A percentile compares a stretch with the other conserved stretches of the same genome.
These are phyloP conservation scores for Rasamsonia emersonii DNA, from an alignment of 2,329 filamentous ascomycete species.

Conservation along the genomic window DNA sequence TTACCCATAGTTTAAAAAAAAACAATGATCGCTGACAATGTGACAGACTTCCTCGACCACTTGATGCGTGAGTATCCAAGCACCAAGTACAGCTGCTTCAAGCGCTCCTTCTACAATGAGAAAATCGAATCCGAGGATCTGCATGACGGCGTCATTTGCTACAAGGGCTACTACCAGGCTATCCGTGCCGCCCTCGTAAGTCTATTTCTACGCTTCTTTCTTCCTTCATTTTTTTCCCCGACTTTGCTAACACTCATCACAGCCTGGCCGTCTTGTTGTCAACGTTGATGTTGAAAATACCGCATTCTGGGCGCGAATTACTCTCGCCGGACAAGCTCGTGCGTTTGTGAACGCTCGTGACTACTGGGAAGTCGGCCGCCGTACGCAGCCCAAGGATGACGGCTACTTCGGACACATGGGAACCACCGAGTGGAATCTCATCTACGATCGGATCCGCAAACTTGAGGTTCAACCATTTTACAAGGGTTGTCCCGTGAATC, in stretches of 20 bases:
- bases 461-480: conserved; percentile 31
- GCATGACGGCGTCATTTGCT: conserved; percentile 61
- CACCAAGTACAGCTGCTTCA: conserved; percentile 59
- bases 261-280: conserved; percentile 60
- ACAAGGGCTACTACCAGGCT: conserved; percentile 84
- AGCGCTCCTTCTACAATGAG: conserved; percentile 70
- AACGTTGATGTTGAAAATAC: conserved; percentile 91
- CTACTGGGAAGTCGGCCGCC: conserved; percentile 20
- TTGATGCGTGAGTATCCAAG: conserved; percentile 73
- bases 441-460: conserved; percentile 24
- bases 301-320: conserved; percentile 64
- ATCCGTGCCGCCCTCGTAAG: conserved; percentile 62
- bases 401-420: conserved; percentile 3
- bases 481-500: conserved; percentile 24
- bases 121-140: conserved; percentile 45
- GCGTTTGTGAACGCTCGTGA: conserved; percentile 24
- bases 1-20: neutral
- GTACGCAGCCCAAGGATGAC: conserved; percentile 16
- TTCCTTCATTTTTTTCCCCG: conserved; percentile 1
- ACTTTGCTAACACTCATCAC: conserved; percentile 18
- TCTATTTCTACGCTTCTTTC: conserved; percentile 4
- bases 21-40: conserved; percentile 5
- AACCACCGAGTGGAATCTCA: conserved; percentile 4
- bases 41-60: conserved; percentile 72
- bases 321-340: conserved; percentile 27